phyloP scores from a whole-genome alignment of 495 filamentous ascomycete species.

The Aspergillus biplanus region DNA sequence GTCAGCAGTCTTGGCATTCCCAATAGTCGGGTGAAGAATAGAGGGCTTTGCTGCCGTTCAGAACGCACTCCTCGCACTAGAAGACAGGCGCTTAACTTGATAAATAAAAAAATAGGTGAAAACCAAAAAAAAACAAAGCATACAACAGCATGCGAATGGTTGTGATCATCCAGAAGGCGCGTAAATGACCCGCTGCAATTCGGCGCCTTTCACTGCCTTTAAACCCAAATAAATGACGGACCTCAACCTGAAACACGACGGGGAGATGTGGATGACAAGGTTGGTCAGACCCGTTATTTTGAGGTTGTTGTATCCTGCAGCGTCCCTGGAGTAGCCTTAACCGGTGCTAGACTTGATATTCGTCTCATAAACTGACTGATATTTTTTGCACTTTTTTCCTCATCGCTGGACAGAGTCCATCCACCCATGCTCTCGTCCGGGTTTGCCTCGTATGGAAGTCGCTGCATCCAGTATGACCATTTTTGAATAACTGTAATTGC shows the following conservation, averaged over 20 bases:
- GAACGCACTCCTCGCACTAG: too few species aligned
- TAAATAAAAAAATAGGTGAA: too few species aligned
- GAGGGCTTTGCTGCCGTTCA: too few species aligned
- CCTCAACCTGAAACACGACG: not conserved
- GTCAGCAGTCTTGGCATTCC: too few species aligned
- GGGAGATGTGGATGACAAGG: not conserved
- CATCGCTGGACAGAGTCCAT: not conserved
- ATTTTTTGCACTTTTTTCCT: not conserved
- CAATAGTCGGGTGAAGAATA: too few species aligned
- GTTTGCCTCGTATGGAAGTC: slow-evolving; percentile 10
- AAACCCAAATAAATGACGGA: not conserved
- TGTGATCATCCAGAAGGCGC: too few species aligned
- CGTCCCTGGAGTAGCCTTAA: not conserved
- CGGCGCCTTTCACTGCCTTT: too few species aligned
- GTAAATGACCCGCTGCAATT: too few species aligned
- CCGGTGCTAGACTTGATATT: not conserved
- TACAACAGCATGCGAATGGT: too few species aligned
- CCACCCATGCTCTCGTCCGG: not conserved
- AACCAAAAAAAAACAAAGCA: too few species aligned
- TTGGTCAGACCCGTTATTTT: not conserved
- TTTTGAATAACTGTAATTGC: slow-evolving; percentile 15
- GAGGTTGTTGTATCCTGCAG: not conserved
- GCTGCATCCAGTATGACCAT: slow-evolving; percentile 19
- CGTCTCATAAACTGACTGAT: not conserved
- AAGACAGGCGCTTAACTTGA: too few species aligned